phyloP scores from a whole-genome alignment of 2,329 filamentous ascomycete species.

The Drechslerella stenobrocha region DNA sequence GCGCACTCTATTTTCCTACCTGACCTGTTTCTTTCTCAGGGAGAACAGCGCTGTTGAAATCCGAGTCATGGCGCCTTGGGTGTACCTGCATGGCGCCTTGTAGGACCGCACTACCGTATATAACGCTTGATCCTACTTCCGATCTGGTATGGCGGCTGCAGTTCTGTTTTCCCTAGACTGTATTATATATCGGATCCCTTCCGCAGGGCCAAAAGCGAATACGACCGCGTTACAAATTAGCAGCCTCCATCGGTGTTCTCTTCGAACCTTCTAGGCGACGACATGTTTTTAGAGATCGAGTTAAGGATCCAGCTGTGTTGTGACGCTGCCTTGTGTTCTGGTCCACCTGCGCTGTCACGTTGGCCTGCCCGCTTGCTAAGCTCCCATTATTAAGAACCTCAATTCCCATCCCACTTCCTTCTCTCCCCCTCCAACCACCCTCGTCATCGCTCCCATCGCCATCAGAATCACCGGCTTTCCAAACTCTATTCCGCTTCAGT shows the following conservation, averaged over 20 bases:
- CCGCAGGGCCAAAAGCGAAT: constrained; percentile 8
- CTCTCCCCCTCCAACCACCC: constrained; percentile 6
- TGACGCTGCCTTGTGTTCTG: constrained; percentile 20
- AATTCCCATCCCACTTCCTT: constrained; percentile 34
- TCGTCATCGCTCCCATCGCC: constrained; percentile 3
- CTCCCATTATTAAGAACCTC: constrained; percentile 23
- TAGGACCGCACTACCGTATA: too few relatives aligned
- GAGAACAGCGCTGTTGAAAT: not conserved
- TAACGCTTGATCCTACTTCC: constrained; percentile 4
- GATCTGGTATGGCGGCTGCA: not conserved
- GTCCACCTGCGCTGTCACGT: constrained; percentile 17
- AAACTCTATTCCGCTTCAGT: constrained; percentile 5
- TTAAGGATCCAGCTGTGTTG: constrained; percentile 16
- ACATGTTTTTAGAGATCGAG: too few relatives aligned
- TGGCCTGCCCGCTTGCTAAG: constrained; percentile 34
- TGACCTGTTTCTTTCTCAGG: not conserved
- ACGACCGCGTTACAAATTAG: constrained; percentile 31
- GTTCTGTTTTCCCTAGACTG: constrained; percentile 36
- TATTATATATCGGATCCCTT: constrained; percentile 42
- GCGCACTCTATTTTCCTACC: not conserved
- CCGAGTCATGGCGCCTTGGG: too few relatives aligned
- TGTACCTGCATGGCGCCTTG: too few relatives aligned
- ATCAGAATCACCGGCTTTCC: constrained; percentile 4
- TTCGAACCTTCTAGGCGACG: too few relatives aligned
- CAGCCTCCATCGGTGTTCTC: not conserved